These are phyloP conservation scores for Onygenales sp. DNA, from an alignment of 2,329 filamentous ascomycete genomes.

Conservation along the genomic window DNA sequence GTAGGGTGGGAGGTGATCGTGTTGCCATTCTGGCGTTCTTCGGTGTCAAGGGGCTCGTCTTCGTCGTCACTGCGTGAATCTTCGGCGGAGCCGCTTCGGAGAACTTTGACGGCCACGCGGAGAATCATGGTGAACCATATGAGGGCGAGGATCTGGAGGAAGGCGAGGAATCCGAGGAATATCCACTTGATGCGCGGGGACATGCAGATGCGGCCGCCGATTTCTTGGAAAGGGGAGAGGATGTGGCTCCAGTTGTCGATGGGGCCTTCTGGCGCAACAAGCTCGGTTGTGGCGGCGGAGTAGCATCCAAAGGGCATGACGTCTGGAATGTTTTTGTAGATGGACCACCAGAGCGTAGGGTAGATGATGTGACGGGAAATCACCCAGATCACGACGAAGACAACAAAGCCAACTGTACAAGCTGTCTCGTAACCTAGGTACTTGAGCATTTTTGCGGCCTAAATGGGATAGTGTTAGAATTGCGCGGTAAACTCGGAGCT, in stretches of 20 bases:
- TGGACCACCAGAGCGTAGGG: constrained; percentile 69
- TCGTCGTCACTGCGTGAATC: constrained; percentile 79
- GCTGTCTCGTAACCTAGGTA: constrained; percentile 67
- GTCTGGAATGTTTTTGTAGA: constrained; percentile 56
- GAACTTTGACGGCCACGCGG: constrained; percentile 68
- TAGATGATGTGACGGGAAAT: constrained; percentile 74
- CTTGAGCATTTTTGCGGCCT: constrained; percentile 89
- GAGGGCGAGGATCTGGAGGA: constrained; percentile 69
- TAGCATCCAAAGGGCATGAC: constrained; percentile 65
- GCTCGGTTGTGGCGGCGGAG: constrained; percentile 32
- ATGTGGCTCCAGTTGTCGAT: constrained; percentile 48
- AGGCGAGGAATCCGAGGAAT: constrained; percentile 68
- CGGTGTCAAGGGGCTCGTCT: constrained; percentile 48
- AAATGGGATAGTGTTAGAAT: constrained; percentile 6
- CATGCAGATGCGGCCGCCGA: constrained; percentile 70
- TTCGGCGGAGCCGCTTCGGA: constrained; percentile 66
- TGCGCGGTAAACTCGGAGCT: background rate
- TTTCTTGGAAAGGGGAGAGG: constrained; percentile 62
- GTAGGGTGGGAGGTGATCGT: constrained; percentile 13
- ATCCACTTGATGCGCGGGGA: constrained; percentile 62
- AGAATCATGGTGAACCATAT: constrained; percentile 88
- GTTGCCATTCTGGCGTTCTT: background rate
- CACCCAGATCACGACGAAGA: constrained; percentile 83
- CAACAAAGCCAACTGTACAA: constrained; percentile 74
- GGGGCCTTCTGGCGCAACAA: constrained; percentile 19